A percentile compares a stretch with the other conserved stretches of the same genome.
Evolutionary conservation across 768 basidiomycete species (phyloP).

Genomic region (Mycena vitilis): DNA sequence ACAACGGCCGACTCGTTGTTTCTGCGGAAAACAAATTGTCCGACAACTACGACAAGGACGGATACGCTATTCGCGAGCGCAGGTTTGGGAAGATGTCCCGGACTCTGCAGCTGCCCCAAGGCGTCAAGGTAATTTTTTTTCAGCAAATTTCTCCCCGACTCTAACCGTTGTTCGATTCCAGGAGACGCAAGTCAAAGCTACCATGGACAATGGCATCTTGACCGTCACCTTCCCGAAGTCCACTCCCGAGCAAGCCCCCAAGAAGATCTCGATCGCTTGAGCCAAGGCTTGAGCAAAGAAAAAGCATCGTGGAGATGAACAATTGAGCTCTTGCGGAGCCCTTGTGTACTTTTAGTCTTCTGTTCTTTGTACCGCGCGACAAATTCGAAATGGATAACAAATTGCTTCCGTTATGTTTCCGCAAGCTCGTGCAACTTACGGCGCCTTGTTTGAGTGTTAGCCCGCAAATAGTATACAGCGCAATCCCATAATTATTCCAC

Average conservation of each 20-base stretch:
- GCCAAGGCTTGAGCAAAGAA: not conserved
- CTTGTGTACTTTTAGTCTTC: no score
- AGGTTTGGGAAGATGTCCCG: conserved; percentile 60
- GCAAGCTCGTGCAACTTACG: no score
- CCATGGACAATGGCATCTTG: conserved; percentile 63
- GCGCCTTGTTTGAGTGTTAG: no score
- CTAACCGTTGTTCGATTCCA: conserved; percentile 27
- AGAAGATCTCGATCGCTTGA: conserved; percentile 51
- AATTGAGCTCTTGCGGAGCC: no score
- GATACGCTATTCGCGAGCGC: conserved; percentile 64
- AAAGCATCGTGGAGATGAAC: no score
- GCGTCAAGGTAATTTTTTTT: conserved; percentile 59
- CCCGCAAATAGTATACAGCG: not conserved
- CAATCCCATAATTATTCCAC: not conserved
- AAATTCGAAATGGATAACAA: no score
- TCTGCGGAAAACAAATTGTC: conserved; percentile 60
- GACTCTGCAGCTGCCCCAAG: conserved; percentile 62
- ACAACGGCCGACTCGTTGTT: conserved; percentile 62
- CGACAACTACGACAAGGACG: conserved; percentile 50
- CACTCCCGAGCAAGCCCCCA: conserved; percentile 48
- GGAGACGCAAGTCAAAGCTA: conserved; percentile 53
- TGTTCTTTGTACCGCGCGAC: no score
- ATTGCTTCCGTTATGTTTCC: no score
- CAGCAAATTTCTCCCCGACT: not conserved
- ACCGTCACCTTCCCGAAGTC: conserved; percentile 65